Evolutionary conservation across 306 rosid genomes (phyloP).

Genomic region (Delonix regia): DNA sequence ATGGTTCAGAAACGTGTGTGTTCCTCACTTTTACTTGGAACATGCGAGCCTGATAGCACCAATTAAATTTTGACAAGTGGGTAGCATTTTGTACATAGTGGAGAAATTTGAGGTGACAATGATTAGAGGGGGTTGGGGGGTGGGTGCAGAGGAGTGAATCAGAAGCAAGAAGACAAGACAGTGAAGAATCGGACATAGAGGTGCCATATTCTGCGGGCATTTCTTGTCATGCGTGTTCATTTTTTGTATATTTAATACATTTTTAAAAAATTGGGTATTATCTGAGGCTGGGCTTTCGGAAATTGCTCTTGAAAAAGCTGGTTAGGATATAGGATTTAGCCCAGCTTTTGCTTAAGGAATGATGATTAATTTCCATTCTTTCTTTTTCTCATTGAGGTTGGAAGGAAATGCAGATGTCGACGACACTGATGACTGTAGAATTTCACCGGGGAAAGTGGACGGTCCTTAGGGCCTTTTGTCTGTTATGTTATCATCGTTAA

Average conservation of each 20-base stretch:
- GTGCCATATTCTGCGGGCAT: slow-evolving; percentile 26
- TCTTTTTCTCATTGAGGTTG: neutral
- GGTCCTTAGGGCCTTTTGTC: neutral
- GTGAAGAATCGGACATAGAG: neutral
- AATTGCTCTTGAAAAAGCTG: neutral
- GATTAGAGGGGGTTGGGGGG: neutral
- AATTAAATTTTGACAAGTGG: slow-evolving; percentile 4
- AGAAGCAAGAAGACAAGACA: slow-evolving; percentile 28
- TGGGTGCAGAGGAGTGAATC: neutral
- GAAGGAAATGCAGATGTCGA: neutral
- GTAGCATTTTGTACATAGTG: neutral
- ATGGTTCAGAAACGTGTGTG: neutral
- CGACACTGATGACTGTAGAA: neutral
- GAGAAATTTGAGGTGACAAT: slow-evolving; percentile 10
- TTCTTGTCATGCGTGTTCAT: slow-evolving; percentile 24
- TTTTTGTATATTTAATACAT: neutral
- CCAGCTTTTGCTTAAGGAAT: neutral
- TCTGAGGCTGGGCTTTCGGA: neutral
- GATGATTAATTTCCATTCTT: slow-evolving; percentile 3
- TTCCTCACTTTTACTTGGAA: slow-evolving; percentile 9
- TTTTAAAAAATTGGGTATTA: neutral
- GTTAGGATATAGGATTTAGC: slow-evolving; percentile 9
- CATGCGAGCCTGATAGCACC: neutral
- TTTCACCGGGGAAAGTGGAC: neutral
- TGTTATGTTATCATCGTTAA: neutral